phyloP scores from a whole-genome alignment of 495 filamentous ascomycete genomes.

The Pyronema omphalodes region DNA sequence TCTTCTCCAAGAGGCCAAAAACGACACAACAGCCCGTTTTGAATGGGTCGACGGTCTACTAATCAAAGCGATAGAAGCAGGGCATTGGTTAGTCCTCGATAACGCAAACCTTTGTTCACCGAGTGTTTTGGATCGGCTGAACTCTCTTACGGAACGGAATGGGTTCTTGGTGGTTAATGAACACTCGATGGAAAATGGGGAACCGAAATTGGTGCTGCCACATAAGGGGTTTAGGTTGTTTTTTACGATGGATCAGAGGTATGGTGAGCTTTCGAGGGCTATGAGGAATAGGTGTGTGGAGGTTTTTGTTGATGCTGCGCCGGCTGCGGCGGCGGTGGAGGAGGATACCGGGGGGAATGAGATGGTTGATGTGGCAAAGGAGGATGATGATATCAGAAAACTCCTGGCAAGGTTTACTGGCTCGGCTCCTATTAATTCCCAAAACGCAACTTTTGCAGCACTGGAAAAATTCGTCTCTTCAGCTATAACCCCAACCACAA shows the following conservation, averaged over 20 bases:
- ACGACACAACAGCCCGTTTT: conserved; percentile 50
- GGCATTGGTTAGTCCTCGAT: conserved; percentile 84
- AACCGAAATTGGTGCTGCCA: conserved; percentile 57
- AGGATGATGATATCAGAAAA: conserved; percentile 28
- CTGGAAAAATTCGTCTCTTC: background rate
- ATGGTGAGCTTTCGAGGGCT: conserved; percentile 85
- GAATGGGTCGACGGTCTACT: conserved; percentile 92
- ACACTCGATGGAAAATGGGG: conserved; percentile 64
- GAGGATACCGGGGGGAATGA: too few relatives aligned
- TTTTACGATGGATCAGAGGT: conserved; percentile 77
- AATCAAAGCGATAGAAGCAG: conserved; percentile 66
- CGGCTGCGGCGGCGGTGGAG: too few relatives aligned
- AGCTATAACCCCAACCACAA: too few relatives aligned
- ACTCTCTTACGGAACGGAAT: conserved; percentile 82
- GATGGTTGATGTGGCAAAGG: conserved; percentile 20
- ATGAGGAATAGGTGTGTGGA: conserved; percentile 94
- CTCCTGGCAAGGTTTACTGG: conserved; percentile 19
- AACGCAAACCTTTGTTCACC: conserved; percentile 94
- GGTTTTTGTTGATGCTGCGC: conserved; percentile 45
- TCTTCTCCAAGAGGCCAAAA: conserved; percentile 5
- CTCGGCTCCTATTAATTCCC: background rate
- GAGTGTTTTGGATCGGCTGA: conserved; percentile 88
- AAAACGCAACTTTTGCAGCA: background rate
- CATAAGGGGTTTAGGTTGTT: conserved; percentile 85
- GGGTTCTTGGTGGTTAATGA: conserved; percentile 81